phyloP scores from a whole-genome alignment of 2,329 filamentous ascomycete species.

The Scedosporium boydii region DNA sequence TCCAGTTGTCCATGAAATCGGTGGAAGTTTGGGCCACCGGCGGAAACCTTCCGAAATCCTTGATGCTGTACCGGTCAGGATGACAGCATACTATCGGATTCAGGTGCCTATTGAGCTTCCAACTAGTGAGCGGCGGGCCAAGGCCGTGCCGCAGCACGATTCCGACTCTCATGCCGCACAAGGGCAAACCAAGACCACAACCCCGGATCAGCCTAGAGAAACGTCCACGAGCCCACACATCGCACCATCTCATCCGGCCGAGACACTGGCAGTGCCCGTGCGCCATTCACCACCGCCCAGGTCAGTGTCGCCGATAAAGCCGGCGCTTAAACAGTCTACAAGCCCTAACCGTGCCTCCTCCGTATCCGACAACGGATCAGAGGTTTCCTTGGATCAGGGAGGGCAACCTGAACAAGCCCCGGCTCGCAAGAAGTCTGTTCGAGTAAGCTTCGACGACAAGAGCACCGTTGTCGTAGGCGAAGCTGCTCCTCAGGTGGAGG shows the following conservation, averaged over 20 bases:
- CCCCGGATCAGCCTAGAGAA: background rate
- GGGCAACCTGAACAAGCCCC: background rate
- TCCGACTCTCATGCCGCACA: background rate
- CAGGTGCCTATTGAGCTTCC: background rate
- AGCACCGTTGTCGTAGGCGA: conserved; percentile 45
- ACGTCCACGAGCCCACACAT: background rate
- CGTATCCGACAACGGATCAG: conserved; percentile 39
- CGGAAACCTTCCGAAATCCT: background rate
- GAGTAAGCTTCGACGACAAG: conserved; percentile 73
- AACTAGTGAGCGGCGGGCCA: background rate
- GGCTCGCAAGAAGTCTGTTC: conserved; percentile 52
- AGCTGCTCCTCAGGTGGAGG: conserved; percentile 24
- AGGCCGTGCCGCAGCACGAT: background rate
- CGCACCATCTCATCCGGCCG: background rate
- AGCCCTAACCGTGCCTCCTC: conserved; percentile 45
- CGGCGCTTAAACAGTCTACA: conserved; percentile 55
- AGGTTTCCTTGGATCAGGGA: conserved; percentile 20
- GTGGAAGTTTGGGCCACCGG: background rate
- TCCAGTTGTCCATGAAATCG: background rate
- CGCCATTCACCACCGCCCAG: conserved; percentile 46
- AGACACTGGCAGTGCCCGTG: conserved; percentile 5
- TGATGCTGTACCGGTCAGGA: background rate
- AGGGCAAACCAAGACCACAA: background rate
- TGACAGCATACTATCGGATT: background rate
- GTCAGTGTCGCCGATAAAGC: conserved; percentile 68